Evolutionary conservation across 371 early-diverging fungal species (phyloP).

Genomic region (Batkoa obscura): DNA sequence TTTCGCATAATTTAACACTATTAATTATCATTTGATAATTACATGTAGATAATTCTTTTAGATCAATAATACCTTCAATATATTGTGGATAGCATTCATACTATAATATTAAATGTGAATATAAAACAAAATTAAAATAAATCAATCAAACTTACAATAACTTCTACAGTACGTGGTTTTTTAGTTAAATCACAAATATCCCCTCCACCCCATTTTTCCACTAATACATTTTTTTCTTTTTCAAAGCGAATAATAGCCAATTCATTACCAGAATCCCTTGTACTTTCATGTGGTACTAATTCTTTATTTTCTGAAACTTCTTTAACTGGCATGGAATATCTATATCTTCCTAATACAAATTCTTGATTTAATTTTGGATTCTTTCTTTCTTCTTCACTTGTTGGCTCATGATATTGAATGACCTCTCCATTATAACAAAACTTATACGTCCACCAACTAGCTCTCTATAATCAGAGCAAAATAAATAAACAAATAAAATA

Average conservation of each 20-base stretch:
- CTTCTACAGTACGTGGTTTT: slow-evolving; percentile 38
- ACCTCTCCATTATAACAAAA: slow-evolving; percentile 6
- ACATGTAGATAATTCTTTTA: background rate
- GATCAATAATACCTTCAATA: background rate
- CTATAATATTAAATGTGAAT: background rate
- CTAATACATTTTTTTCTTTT: slow-evolving; percentile 13
- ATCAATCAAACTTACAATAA: slow-evolving; percentile 26
- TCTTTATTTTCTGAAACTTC: slow-evolving; percentile 4
- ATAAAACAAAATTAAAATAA: background rate
- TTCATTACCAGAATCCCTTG: background rate
- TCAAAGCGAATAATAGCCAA: slow-evolving; percentile 4
- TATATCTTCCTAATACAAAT: background rate
- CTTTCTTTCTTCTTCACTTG: background rate
- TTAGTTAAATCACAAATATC: slow-evolving; percentile 50
- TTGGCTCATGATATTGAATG: slow-evolving; percentile 8
- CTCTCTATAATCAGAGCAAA: too few species aligned
- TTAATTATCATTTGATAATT: background rate
- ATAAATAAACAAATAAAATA: too few species aligned
- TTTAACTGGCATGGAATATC: background rate
- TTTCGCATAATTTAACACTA: background rate
- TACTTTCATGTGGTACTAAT: background rate
- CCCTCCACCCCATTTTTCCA: slow-evolving; percentile 49
- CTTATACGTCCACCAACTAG: slow-evolving; percentile 11
- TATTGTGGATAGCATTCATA: background rate
- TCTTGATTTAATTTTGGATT: background rate